phyloP scores from a whole-genome alignment of 23 red algal genomes.

The Agarophyton chilense region DNA sequence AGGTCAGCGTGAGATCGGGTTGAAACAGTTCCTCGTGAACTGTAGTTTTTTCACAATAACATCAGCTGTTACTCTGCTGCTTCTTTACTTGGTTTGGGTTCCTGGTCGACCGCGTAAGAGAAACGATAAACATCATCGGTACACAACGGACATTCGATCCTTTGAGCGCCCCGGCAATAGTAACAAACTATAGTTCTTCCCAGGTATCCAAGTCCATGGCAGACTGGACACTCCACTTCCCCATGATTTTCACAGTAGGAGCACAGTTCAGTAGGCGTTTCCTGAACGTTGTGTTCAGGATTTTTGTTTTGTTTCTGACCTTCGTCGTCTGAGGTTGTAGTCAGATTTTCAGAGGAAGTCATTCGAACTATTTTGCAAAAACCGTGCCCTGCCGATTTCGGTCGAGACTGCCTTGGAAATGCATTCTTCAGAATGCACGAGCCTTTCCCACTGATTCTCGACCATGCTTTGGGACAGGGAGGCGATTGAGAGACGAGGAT shows the following conservation, averaged over 20 bases:
- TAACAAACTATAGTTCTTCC: slow-evolving; percentile 84
- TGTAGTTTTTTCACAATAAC: no score
- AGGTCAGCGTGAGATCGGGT: no score
- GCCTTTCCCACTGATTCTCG: not conserved
- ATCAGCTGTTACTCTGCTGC: not conserved
- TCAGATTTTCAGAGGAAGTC: not conserved
- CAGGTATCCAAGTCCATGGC: slow-evolving; percentile 63
- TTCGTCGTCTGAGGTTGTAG: not conserved
- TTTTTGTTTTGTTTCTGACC: not conserved
- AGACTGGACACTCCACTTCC: slow-evolving; percentile 71
- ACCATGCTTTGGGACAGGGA: not conserved
- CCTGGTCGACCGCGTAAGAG: slow-evolving; percentile 24
- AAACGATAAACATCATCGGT: slow-evolving; percentile 61
- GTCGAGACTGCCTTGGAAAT: not conserved
- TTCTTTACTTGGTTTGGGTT: not conserved
- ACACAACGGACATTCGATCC: slow-evolving; percentile 81
- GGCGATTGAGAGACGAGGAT: not conserved
- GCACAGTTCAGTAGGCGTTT: slow-evolving; percentile 25
- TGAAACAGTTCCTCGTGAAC: no score
- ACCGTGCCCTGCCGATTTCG: not conserved
- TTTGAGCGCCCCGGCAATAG: slow-evolving; percentile 74
- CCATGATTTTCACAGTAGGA: slow-evolving; percentile 59
- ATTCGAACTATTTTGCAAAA: not conserved
- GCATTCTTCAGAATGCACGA: not conserved
- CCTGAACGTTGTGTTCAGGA: not conserved